Conservation (phyloP, 345 rosid species). For the Nephelium lappaceum region DNA sequence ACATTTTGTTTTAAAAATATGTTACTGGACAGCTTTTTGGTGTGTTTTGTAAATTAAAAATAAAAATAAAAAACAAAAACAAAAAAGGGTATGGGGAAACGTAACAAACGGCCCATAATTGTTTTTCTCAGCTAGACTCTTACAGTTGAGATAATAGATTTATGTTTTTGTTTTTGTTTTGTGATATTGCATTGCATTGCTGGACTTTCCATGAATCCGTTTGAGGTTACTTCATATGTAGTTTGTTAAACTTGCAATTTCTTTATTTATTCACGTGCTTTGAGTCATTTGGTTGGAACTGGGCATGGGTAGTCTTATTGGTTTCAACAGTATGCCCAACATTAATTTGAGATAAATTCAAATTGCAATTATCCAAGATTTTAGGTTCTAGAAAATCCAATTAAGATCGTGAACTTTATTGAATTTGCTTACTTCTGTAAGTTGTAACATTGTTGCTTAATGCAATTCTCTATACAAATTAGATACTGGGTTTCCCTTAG, state of each 20-base stretch:
- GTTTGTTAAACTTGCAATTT: neutral
- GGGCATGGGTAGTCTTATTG: neutral
- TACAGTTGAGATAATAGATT: neutral
- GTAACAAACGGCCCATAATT: no score
- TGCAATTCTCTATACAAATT: neutral
- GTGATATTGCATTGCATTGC: neutral
- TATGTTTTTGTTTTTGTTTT: neutral
- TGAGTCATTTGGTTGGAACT: neutral
- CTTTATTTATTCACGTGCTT: neutral
- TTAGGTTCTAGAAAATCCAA: slow-evolving; percentile 3
- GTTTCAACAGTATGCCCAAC: neutral
- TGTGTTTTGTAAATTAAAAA: no score
- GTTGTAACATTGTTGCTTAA: slow-evolving; percentile 5
- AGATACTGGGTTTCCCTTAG: neutral
- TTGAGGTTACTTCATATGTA: neutral
- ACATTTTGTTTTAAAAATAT: no score
- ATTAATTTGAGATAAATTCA: slow-evolving; percentile 1
- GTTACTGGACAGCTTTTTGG: no score
- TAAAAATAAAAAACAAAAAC: no score
- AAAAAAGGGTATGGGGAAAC: no score
- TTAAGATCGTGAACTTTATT: neutral
- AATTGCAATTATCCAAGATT: neutral
- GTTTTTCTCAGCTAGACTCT: neutral
- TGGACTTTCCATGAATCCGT: neutral
- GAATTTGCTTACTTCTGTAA: neutral